A percentile compares a stretch with the other conserved stretches of the same genome.
These are phyloP conservation scores for Fraxinus americana DNA, from an alignment of 257 asterid genomes.

Conservation along the genomic window DNA sequence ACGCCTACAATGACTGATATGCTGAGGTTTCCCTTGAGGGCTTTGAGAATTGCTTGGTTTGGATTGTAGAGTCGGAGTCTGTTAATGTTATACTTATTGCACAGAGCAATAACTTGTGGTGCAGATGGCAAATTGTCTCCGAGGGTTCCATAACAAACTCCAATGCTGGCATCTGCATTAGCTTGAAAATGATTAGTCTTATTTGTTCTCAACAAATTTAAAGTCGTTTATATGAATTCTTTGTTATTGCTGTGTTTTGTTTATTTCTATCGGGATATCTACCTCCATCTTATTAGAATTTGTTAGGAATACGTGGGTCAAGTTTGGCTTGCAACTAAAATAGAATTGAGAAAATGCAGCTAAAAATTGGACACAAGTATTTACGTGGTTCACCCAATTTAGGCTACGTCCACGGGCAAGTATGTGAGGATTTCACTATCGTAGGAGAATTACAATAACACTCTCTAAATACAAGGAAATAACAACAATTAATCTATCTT, in stretches of 20 bases:
- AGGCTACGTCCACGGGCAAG: too few relatives aligned
- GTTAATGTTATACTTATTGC: conserved; percentile 28
- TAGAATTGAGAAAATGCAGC: too few relatives aligned
- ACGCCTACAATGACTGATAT: conserved; percentile 37
- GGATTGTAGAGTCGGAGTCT: conserved; percentile 35
- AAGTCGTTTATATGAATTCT: neutral
- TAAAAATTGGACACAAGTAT: too few relatives aligned
- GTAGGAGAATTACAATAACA: too few relatives aligned
- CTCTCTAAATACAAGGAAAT: too few relatives aligned
- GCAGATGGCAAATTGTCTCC: conserved; percentile 38
- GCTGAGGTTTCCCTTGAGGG: conserved; percentile 32
- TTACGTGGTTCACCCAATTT: too few relatives aligned
- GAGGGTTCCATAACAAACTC: conserved; percentile 37
- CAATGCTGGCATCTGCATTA: conserved; percentile 22
- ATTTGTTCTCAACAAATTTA: neutral
- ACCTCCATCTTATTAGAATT: neutral
- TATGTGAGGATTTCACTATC: too few relatives aligned
- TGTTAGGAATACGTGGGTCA: too few relatives aligned
- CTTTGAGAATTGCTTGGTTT: conserved; percentile 18
- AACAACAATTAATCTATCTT: too few relatives aligned
- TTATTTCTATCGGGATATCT: neutral
- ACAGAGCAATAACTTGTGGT: conserved; percentile 32
- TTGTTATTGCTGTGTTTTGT: neutral
- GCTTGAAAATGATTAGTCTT: neutral
- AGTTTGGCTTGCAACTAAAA: too few relatives aligned